phyloP scores from a whole-genome alignment of 495 filamentous ascomycete species.

The Tuber aestivum region DNA sequence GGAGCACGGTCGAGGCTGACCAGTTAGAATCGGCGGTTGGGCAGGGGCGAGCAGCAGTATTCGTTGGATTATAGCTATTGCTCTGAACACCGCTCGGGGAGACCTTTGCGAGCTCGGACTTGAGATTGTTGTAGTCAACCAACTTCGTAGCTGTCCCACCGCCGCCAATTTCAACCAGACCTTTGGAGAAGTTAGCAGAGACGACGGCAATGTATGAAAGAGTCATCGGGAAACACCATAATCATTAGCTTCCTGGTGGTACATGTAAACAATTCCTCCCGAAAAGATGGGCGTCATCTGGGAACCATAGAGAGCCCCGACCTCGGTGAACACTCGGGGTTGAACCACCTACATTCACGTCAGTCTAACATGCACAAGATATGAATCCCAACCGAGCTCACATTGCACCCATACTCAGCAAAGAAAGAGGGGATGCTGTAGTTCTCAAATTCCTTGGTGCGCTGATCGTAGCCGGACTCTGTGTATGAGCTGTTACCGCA shows the following conservation, averaged over 20 bases:
- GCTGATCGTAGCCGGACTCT: constrained; percentile 67
- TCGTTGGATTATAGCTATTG: constrained; percentile 67
- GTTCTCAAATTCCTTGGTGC: constrained; percentile 74
- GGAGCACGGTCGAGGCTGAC: constrained; percentile 64
- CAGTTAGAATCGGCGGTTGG: constrained; percentile 60
- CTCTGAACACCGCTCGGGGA: constrained; percentile 61
- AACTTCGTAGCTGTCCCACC: constrained; percentile 46
- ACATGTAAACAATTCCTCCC: constrained; percentile 96
- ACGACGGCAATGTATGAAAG: neutral
- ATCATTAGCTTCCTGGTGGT: constrained; percentile 84
- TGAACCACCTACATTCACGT: constrained; percentile 47
- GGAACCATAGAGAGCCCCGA: constrained; percentile 69
- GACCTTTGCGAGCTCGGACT: constrained; percentile 61
- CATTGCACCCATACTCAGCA: constrained; percentile 96
- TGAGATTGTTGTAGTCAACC: constrained; percentile 68
- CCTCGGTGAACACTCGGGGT: constrained; percentile 78
- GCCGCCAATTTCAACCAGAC: constrained; percentile 44
- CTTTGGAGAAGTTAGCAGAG: constrained; percentile 23
- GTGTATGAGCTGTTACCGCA: constrained; percentile 73
- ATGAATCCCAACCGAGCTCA: neutral
- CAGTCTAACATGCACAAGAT: constrained; percentile 8
- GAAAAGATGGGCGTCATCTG: constrained; percentile 83
- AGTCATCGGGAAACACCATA: constrained; percentile 55
- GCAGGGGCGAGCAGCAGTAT: constrained; percentile 65
- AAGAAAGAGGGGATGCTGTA: constrained; percentile 95